phyloP scores from a whole-genome alignment of 1,284 basidiomycete genomes.

The Schizophyllum commune region DNA sequence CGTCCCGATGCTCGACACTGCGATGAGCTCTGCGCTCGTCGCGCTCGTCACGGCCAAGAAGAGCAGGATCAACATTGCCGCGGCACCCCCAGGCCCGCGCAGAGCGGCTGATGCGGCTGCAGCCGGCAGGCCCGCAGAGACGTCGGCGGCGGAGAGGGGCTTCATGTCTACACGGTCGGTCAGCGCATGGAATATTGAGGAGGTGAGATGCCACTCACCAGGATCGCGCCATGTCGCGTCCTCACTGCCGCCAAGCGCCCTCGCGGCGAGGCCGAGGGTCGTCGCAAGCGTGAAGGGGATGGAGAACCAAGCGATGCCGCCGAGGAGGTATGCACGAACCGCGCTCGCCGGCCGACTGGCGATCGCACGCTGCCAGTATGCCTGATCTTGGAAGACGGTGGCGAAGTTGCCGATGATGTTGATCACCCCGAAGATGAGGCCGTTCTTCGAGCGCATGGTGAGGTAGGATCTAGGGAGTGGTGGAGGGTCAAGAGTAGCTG shows the following conservation, averaged over 20 bases:
- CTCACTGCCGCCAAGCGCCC: conserved; percentile 53
- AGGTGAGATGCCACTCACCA: conserved; percentile 15
- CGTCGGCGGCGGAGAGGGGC: conserved; percentile 50
- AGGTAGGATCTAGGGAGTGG: conserved; percentile 49
- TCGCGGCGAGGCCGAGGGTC: conserved; percentile 76
- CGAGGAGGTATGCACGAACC: conserved; percentile 45
- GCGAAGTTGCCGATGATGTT: conserved; percentile 82
- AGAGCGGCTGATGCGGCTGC: conserved; percentile 74
- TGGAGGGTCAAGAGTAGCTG: not conserved
- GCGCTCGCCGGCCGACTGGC: conserved; percentile 77
- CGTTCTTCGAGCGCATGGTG: conserved; percentile 76
- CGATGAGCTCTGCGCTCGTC: conserved; percentile 85
- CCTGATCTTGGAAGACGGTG: conserved; percentile 73
- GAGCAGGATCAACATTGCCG: conserved; percentile 60
- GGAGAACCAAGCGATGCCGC: conserved; percentile 40
- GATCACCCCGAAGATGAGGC: conserved; percentile 84
- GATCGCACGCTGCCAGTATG: conserved; percentile 84
- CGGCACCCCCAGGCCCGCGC: conserved; percentile 70
- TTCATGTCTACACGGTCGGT: conserved; percentile 31
- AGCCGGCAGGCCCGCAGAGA: conserved; percentile 81
- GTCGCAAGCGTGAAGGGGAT: conserved; percentile 78
- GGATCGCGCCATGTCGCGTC: conserved; percentile 31
- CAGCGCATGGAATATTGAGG: no score
- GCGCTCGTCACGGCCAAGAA: conserved; percentile 85
- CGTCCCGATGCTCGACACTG: conserved; percentile 73